Base-by-base conservation (phyloP, 352 stramenopile genomes). In the Phytophthora lateralis region DNA sequence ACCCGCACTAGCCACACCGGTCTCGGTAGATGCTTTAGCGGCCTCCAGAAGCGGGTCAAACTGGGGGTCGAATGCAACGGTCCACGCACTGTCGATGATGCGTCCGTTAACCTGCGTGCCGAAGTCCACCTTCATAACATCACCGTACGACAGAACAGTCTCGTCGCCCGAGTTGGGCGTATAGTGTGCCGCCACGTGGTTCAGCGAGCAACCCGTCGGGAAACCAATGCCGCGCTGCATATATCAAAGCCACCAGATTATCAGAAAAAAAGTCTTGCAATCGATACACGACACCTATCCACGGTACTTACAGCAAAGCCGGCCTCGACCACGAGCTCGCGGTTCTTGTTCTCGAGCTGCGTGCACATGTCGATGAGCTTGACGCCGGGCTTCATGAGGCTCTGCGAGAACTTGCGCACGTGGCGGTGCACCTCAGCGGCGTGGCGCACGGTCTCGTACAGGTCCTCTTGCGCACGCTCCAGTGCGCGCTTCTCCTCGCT, bases 61-160 rank as follows among this genome's bases (percentile, higher is more conserved):
- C 68, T 94, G 78, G 2, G 89, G 87, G 73, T 99, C 95, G 67
- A 99, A 99, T 7, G 79, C 73, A 6, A 99, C 95, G 9, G 97
- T 99, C 84, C 92, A 99, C 6, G 97, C 97, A 77, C 90, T 97
- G 74, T 99, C 96, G 59, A 99, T 98, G 72, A 99, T 99, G 38
- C 95, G 79, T 39, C 96, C 96, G 63, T 99, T 96, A 30, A 99
- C 89, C 52, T 99, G 96, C 7, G 95, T 98, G 18, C 97, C 97
- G 77, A 99, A 99, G 75, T 99, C 97, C 21, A 99, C 51, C 45
- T 77, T 99, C 96, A 99, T 99, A 1, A 99, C 97, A 72, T 99
- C 97, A 39, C 96, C 95, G 55, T 99, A 97, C 34, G 80, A 68
- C 12, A 97, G 63, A 15, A 98, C 93, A 6, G 93, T 98, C 35